phyloP scores from a whole-genome alignment of 345 rosid genomes.

The Lumnitzera racemosa region DNA sequence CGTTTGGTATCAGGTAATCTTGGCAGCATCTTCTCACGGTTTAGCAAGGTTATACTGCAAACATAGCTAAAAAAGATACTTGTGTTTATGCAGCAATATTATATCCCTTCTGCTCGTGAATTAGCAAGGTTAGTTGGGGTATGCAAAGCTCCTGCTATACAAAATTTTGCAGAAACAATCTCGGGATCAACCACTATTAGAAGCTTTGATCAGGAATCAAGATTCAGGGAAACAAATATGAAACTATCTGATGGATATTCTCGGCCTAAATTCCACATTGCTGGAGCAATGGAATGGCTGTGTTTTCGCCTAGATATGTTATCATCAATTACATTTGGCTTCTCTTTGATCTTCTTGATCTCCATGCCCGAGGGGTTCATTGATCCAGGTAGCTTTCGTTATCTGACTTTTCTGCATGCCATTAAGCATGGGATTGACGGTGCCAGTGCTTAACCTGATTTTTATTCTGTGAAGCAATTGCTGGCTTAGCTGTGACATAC shows the following conservation, averaged over 20 bases:
- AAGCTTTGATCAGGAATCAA: conserved; percentile 63
- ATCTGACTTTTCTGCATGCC: no score
- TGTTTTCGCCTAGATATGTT: conserved; percentile 65
- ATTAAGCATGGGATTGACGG: no score
- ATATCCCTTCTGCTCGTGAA: conserved; percentile 58
- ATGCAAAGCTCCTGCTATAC: conserved; percentile 70
- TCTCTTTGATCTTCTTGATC: conserved; percentile 50
- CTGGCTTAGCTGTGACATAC: conserved; percentile 17
- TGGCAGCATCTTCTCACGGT: no score
- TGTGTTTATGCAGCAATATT: conserved; percentile 43
- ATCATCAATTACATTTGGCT: conserved; percentile 59
- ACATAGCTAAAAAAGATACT: no score
- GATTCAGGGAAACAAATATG: conserved; percentile 53
- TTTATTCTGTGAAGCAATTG: conserved; percentile 7
- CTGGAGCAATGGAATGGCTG: conserved; percentile 78
- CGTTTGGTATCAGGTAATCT: conserved; percentile 55
- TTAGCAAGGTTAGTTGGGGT: conserved; percentile 62
- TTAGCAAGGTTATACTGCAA: no score
- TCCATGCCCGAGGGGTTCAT: conserved; percentile 48
- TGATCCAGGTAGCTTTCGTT: conserved; percentile 40
- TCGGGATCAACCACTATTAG: conserved; percentile 66
- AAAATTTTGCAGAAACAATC: conserved; percentile 70
- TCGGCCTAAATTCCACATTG: conserved; percentile 45
- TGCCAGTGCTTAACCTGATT: no score
- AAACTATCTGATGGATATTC: conserved; percentile 52